phyloP scores from a whole-genome alignment of 1,284 basidiomycete species.

The Fomitiporia mediterranea region DNA sequence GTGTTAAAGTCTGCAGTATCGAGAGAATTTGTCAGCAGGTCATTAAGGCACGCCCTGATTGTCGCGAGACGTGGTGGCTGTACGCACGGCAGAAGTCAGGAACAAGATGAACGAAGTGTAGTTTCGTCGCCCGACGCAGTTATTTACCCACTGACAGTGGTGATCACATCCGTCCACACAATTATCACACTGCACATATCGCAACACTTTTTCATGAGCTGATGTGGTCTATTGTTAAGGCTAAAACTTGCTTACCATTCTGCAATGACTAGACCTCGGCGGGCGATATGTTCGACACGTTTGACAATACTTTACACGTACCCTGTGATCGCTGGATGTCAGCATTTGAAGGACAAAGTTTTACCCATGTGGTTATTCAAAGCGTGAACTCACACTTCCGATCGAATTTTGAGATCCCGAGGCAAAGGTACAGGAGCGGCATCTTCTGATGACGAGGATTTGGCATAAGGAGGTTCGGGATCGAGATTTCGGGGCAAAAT shows the following conservation, averaged over 20 bases:
- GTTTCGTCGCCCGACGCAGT: constrained; percentile 88
- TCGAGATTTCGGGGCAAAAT: constrained; percentile 85
- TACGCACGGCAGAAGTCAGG: constrained; percentile 58
- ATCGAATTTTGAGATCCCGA: constrained; percentile 74
- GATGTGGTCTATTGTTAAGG: too few relatives aligned
- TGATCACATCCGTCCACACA: constrained; percentile 90
- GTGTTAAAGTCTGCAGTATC: constrained; percentile 52
- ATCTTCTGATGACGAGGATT: constrained; percentile 54
- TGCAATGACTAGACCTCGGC: constrained; percentile 88
- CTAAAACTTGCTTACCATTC: constrained; percentile 55
- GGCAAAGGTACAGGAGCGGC: constrained; percentile 64
- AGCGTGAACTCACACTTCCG: constrained; percentile 59
- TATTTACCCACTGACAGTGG: constrained; percentile 94
- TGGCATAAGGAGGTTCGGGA: constrained; percentile 72
- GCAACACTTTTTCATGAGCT: constrained; percentile 24
- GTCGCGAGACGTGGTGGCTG: neutral
- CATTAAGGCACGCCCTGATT: constrained; percentile 11
- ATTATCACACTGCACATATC: constrained; percentile 72
- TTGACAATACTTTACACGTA: constrained; percentile 86
- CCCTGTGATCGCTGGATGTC: constrained; percentile 40
- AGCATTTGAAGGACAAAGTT: constrained; percentile 9
- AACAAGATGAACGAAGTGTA: constrained; percentile 87
- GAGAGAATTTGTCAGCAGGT: neutral
- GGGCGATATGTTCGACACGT: constrained; percentile 89
- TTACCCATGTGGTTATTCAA: neutral